phyloP scores from a whole-genome alignment of 306 rosid genomes.

The Pterocarpus santalinus region DNA sequence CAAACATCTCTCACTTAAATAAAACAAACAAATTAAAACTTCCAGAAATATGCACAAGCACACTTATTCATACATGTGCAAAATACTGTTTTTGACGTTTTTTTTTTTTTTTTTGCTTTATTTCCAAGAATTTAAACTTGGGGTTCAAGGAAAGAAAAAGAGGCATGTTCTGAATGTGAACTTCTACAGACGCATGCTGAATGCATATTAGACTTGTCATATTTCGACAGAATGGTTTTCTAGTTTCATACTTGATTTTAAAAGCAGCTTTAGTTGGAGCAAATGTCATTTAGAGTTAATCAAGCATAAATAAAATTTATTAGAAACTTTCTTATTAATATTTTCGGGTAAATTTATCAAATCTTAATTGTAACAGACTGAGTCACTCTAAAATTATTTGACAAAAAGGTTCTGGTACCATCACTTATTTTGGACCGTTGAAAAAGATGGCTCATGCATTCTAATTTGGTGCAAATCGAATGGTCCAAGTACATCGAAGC shows the following conservation, averaged over 20 bases:
- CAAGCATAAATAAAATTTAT: neutral
- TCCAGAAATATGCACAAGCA: neutral
- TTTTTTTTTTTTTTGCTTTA: neutral
- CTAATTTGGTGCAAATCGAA: neutral
- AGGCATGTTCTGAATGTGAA: neutral
- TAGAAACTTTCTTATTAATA: neutral
- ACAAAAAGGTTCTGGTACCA: neutral
- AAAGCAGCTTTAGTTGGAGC: neutral
- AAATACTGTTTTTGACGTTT: neutral
- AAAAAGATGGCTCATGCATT: neutral
- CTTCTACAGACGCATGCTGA: neutral
- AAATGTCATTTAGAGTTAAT: neutral
- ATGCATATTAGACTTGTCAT: neutral
- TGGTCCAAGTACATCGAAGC: neutral
- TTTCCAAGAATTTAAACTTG: neutral
- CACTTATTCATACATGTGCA: neutral
- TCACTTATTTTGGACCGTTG: too few relatives aligned
- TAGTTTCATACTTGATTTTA: neutral
- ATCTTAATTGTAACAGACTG: neutral
- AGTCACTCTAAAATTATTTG: neutral
- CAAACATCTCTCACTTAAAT: neutral
- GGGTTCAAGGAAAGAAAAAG: neutral
- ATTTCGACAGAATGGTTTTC: neutral
- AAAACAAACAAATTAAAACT: neutral
- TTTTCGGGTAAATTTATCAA: neutral